Conservation (phyloP, 345 rosid genomes). For the Arabidopsis arenosa region DNA sequence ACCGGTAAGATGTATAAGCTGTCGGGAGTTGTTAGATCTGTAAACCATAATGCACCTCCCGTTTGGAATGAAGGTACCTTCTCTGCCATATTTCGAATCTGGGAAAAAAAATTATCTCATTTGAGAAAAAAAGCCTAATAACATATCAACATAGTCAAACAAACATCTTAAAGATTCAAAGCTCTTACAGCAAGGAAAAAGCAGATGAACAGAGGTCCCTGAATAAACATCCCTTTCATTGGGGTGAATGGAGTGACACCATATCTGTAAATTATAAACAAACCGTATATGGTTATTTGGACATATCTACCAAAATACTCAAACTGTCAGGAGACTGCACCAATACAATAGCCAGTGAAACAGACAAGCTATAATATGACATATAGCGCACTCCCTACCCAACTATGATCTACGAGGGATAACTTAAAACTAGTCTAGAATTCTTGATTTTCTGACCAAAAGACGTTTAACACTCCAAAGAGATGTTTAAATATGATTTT, state of each 20-base stretch:
- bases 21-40: constrained; percentile 77
- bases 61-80: constrained; percentile 82
- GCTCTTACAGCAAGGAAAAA: constrained; percentile 85
- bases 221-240: constrained; percentile 80
- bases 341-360: background rate
- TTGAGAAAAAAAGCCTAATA: constrained; percentile 9
- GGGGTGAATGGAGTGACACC: constrained; percentile 86
- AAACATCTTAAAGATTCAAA: constrained; percentile 1
- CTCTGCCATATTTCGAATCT: constrained; percentile 87
- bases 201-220: constrained; percentile 77
- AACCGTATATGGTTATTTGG: constrained; percentile 29
- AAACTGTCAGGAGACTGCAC: constrained; percentile 9
- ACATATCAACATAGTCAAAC: constrained; percentile 19
- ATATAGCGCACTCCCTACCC: background rate
- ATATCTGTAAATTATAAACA: constrained; percentile 53
- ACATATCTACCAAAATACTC: constrained; percentile 1
- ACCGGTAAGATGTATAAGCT: constrained; percentile 71
- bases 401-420: background rate
- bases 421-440: background rate
- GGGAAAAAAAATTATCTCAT: constrained; percentile 10
- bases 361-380: background rate
- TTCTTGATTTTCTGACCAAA: background rate
- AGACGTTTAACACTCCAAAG: background rate
- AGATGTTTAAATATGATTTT: background rate
- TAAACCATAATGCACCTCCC: constrained; percentile 88